These are phyloP conservation scores for Remersonia thermophila DNA, from an alignment of 2,329 filamentous ascomycete genomes.

Conservation along the genomic window DNA sequence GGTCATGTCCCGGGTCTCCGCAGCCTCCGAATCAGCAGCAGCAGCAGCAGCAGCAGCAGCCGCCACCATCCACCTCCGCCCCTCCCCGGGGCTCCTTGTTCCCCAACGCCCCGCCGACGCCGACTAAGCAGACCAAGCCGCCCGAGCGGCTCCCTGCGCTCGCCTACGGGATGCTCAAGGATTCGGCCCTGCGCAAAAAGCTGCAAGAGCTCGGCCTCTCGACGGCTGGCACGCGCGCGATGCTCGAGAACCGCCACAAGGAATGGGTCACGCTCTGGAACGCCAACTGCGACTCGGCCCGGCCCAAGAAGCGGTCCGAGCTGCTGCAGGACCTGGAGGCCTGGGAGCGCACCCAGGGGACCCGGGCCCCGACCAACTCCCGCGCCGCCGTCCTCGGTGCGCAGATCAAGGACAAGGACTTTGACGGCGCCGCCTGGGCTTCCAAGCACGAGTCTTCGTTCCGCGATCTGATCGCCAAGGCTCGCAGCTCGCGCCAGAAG, in stretches of 20 bases:
- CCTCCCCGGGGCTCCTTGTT: slow-evolving; percentile 14
- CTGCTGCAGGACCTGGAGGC: slow-evolving; percentile 66
- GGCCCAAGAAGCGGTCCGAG: slow-evolving; percentile 57
- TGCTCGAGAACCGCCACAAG: slow-evolving; percentile 69
- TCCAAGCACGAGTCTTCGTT: slow-evolving; percentile 63
- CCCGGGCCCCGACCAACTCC: slow-evolving; percentile 33
- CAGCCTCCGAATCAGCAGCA: slow-evolving; percentile 22
- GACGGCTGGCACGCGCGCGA: slow-evolving; percentile 49
- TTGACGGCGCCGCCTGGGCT: slow-evolving; percentile 69
- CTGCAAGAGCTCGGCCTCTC: slow-evolving; percentile 70
- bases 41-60: too few species aligned
- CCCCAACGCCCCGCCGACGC: slow-evolving; percentile 13
- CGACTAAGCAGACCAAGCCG: slow-evolving; percentile 26
- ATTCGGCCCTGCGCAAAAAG: slow-evolving; percentile 66
- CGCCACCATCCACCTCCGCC: slow-evolving; percentile 16
- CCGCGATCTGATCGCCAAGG: slow-evolving; percentile 64
- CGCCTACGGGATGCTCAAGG: slow-evolving; percentile 80
- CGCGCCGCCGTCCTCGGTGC: slow-evolving; percentile 26
- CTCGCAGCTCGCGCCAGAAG: slow-evolving; percentile 43
- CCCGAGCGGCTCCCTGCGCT: slow-evolving; percentile 63
- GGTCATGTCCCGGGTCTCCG: slow-evolving; percentile 33
- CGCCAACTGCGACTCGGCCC: slow-evolving; percentile 79
- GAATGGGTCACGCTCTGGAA: slow-evolving; percentile 97
- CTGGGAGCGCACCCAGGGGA: slow-evolving; percentile 79
- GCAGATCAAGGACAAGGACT: slow-evolving; percentile 74